phyloP scores from a whole-genome alignment of 2,329 filamentous ascomycete species.

The Metarhizium anisopliae region DNA sequence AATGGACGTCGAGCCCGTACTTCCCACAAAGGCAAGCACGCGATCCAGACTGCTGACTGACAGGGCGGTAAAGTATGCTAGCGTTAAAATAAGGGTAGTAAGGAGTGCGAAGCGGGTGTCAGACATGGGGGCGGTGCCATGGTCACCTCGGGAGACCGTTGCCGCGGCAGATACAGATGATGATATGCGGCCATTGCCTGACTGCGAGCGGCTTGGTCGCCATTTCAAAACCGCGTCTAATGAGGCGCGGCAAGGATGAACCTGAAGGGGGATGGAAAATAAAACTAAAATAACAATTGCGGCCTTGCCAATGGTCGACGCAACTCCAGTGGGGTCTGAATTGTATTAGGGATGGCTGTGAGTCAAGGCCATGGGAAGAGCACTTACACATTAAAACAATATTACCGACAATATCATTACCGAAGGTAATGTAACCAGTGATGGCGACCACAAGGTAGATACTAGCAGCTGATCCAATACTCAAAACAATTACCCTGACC shows the following conservation, averaged over 20 bases:
- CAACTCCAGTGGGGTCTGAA: constrained; percentile 39
- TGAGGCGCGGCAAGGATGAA: constrained; percentile 93
- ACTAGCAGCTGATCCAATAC: constrained; percentile 78
- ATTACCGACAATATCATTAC: constrained; percentile 80
- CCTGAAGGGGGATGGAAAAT: constrained; percentile 91
- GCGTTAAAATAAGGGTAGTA: constrained; percentile 74
- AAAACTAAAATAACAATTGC: constrained; percentile 94
- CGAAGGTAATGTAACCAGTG: constrained; percentile 93
- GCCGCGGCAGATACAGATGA: constrained; percentile 32
- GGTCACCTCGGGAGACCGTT: constrained; percentile 35
- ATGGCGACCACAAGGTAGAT: constrained; percentile 90
- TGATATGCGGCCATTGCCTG: constrained; percentile 26
- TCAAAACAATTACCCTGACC: constrained; percentile 68
- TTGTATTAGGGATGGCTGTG: constrained; percentile 11
- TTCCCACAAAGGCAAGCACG: constrained; percentile 90
- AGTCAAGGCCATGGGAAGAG: not conserved
- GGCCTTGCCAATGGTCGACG: constrained; percentile 85
- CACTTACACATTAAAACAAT: constrained; percentile 83
- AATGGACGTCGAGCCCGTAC: constrained; percentile 89
- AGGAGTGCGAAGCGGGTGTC: constrained; percentile 84
- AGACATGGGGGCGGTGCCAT: constrained; percentile 57
- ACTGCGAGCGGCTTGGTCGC: constrained; percentile 53
- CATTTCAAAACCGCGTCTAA: constrained; percentile 91
- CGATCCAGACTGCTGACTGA: constrained; percentile 84
- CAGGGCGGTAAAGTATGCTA: constrained; percentile 82